Base-by-base conservation (phyloP, 371 early-diverging fungal genomes). In the Actinomortierella ambigua region DNA sequence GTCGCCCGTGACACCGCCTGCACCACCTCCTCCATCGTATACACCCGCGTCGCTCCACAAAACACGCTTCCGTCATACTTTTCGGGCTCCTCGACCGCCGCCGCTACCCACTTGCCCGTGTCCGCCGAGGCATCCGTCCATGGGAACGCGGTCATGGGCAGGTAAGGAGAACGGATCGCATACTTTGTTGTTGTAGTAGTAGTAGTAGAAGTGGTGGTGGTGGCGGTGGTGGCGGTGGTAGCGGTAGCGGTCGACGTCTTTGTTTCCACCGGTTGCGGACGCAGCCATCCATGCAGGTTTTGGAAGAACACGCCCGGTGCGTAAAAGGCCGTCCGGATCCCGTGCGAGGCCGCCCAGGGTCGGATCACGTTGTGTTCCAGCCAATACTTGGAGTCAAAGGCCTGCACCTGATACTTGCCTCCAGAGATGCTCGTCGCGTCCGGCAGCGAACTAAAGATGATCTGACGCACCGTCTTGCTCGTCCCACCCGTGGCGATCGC, bases 321-420 rank as follows among this genome's bases (percentile, higher is more conserved):
- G 23, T 56, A 63, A 27, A 63, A 63, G 7, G 63, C 63, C 14
- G 52, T 63, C 44, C 56, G 18, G 63, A 63, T 56, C 7, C 34
- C 34, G 11, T 34, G 34, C 34, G 34, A 34, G 34, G 34, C 34
- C 15, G 63, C 52, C 46, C 55, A 39, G 15, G 43, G 14, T 17
- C 63, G 56, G 41, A 63, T 63, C 18, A 51, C 50, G 4, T 34
- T 34, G 20, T 50, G 43, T 48, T 63, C 63, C 9, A 50, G 28
- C 20, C 46, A 56, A 48, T 46, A 52, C 46, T 63, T 63, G 2
- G 23, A 56, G 23, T 63, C 63, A 46, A 63, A 63, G 7, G 34
- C 34, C 34, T 34, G 7, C 7, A 11, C 7, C 3, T 22, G 24
- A 15, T 52, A 57, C 14, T 23, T 44, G 26, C 54, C 50, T 23